phyloP scores from a whole-genome alignment of 2,329 filamentous ascomycete genomes.

The Aureobasidium sp. region DNA sequence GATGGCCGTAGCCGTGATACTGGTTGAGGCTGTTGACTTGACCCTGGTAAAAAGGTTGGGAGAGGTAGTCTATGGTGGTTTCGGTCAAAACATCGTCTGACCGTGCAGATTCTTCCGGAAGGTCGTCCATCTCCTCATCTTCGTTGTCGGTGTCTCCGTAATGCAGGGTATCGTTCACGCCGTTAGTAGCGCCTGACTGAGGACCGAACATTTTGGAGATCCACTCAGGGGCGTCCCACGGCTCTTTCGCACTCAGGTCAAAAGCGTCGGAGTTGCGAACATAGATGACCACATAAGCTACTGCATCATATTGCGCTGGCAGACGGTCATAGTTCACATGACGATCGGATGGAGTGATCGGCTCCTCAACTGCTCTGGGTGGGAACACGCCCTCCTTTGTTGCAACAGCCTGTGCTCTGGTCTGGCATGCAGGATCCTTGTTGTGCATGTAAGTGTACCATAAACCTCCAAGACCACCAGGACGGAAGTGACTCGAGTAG shows the following conservation, averaged over 20 bases:
- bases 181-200: not conserved
- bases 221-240: constrained; percentile 51
- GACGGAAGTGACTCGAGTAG: constrained; percentile 67
- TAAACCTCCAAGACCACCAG: constrained; percentile 58
- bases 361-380: constrained; percentile 14
- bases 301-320: constrained; percentile 41
- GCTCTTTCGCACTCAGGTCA: constrained; percentile 33
- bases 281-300: constrained; percentile 64
- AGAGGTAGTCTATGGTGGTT: constrained; percentile 60
- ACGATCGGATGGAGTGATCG: not conserved
- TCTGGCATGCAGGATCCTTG: constrained; percentile 46
- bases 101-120: constrained; percentile 2
- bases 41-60: constrained; percentile 63
- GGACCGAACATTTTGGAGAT: constrained; percentile 35
- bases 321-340: not conserved
- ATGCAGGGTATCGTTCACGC: not conserved
- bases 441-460: constrained; percentile 64
- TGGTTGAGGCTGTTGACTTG: constrained; percentile 48
- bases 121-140: constrained; percentile 36
- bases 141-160: constrained; percentile 23
- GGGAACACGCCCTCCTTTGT: constrained; percentile 1
- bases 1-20: constrained; percentile 61
- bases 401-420: constrained; percentile 56
- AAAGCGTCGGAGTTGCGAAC: constrained; percentile 50
- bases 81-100: constrained; percentile 9